phyloP scores from a whole-genome alignment of 352 stramenopile species.

The Phytophthora tentaculata region DNA sequence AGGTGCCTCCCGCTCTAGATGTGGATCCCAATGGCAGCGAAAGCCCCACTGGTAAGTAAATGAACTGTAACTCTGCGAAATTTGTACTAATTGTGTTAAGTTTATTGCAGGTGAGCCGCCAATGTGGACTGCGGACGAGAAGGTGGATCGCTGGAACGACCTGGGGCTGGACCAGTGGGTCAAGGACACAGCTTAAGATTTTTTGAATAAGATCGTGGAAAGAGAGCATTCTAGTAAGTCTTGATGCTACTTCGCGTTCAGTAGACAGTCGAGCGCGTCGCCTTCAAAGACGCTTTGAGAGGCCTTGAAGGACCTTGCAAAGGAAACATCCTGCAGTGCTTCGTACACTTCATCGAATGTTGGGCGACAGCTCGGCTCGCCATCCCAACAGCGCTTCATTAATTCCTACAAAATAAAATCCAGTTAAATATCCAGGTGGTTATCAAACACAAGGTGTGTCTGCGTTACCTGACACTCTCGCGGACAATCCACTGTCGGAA shows the following conservation, averaged over 20 bases:
- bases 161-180: constrained; percentile 74
- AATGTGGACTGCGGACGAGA: constrained; percentile 56
- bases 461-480: constrained; percentile 57
- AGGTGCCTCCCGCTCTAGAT: constrained; percentile 62
- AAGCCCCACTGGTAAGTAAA: constrained; percentile 40
- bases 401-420: constrained; percentile 47
- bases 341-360: constrained; percentile 71
- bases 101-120: constrained; percentile 50
- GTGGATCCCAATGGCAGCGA: constrained; percentile 66
- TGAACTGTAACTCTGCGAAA: background rate
- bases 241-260: constrained; percentile 42
- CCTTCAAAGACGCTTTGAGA: constrained; percentile 51
- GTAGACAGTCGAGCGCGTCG: constrained; percentile 64
- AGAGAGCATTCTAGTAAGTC: background rate
- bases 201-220: background rate
- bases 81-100: background rate
- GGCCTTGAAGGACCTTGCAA: constrained; percentile 39
- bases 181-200: constrained; percentile 41
- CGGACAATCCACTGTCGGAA: constrained; percentile 80
- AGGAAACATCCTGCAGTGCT: constrained; percentile 40
- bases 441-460: no score
- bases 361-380: constrained; percentile 52
- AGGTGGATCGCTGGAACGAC: constrained; percentile 83
- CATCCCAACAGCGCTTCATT: constrained; percentile 75
- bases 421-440: background rate